A percentile compares a stretch with the other conserved stretches of the same genome.
phyloP scores from a whole-genome alignment of 306 rosid species.

The Dicorynia guianensis region DNA sequence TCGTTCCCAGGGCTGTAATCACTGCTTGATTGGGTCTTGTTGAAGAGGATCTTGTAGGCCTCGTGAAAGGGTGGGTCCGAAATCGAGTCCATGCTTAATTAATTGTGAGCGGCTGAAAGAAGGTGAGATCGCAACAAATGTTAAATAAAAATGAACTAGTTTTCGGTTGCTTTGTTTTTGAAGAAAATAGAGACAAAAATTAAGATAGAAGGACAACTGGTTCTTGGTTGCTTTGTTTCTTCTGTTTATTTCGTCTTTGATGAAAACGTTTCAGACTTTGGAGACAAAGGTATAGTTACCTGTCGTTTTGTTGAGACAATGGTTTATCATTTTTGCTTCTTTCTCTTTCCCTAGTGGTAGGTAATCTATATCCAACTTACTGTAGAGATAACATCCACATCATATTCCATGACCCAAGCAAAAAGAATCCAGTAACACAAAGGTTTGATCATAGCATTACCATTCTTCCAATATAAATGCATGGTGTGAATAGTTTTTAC shows the following conservation, averaged over 20 bases:
- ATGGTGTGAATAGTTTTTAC: too few species aligned
- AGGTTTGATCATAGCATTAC: too few species aligned
- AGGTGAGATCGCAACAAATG: conserved; percentile 10
- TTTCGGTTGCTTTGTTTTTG: conserved; percentile 2
- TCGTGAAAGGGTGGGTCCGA: conserved; percentile 91
- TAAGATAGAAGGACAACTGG: conserved; percentile 29
- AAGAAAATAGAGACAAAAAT: conserved; percentile 30
- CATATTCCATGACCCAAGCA: not conserved
- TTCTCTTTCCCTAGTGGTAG: not conserved
- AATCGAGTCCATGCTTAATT: conserved; percentile 46
- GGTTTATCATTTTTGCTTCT: not conserved
- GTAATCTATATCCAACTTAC: not conserved
- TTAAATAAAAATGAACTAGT: conserved; percentile 15
- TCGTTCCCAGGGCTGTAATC: not conserved
- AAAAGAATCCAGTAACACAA: too few species aligned
- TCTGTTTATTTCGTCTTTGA: conserved; percentile 53
- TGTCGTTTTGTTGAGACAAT: conserved; percentile 56
- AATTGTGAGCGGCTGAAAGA: conserved; percentile 33
- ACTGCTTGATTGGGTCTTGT: conserved; percentile 33
- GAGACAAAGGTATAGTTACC: conserved; percentile 49
- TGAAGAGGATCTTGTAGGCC: conserved; percentile 69
- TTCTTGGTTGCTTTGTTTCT: conserved; percentile 40
- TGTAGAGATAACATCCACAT: not conserved
- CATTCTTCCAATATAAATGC: too few species aligned
- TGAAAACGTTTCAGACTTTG: conserved; percentile 65